Base-by-base conservation (phyloP, 2,329 filamentous ascomycete species). In the Diplocarpon rosae region DNA sequence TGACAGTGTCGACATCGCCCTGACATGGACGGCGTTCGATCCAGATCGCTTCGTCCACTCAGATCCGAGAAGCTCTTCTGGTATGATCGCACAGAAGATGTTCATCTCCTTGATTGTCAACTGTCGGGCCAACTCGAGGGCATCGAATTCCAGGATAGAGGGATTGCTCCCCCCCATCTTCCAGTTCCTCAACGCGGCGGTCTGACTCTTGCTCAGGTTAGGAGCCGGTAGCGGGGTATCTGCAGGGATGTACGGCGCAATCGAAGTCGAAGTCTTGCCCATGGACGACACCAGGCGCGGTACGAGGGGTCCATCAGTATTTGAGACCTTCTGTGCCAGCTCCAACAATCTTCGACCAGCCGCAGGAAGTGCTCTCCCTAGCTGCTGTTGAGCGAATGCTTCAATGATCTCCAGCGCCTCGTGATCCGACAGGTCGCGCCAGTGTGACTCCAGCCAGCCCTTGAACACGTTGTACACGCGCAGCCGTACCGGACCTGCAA, bases 401-500 rank as follows among this genome's bases (percentile, higher is more conserved):
- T 83, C 71, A 51, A 98, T 93, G 39, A 84, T 69, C 0, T 74
- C 70, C 8, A 98, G 70, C 1, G 89, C 87, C 11, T 78, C 73
- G 42, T 77, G 76, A 61, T 98, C 92, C 10, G 80, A 79, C 47
- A 87, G 78, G 51, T 86, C 78, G 38, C 84, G 79, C 90, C 92
- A 98, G 64, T 98, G 88, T 6, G 85, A 92, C 66, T 96, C 92
- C 15, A 98, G 70, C 92, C 92, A 98, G 34, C 85, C 85, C 65
- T 98, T 98, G 72, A 98, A 87, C 45, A 88, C 82, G 61, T 98
- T 96, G 69, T 93, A 96, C 1, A 96, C 87, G 41, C 92, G 79
- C 38, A 98, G 69, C 40, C 89, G 80, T 16, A 96, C 90, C 0
- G 90, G 86, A 2, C 73, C 76, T 16, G 88, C 80, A 51, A 89